phyloP scores from a whole-genome alignment of 495 filamentous ascomycete genomes.

The Cercophora sp. region DNA sequence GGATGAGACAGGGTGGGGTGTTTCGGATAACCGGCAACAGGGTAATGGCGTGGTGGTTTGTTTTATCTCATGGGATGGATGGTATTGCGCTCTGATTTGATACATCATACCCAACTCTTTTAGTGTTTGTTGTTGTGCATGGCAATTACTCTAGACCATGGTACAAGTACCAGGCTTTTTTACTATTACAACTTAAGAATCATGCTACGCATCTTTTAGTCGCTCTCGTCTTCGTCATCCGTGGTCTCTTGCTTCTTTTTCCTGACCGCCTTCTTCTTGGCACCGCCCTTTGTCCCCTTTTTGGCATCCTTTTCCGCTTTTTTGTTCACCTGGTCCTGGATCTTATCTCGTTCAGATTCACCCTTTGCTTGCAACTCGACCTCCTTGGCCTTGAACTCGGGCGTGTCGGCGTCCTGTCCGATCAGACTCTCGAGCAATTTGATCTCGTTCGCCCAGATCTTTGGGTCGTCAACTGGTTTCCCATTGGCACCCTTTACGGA shows the following conservation, averaged over 20 bases:
- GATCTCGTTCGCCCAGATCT: slow-evolving; percentile 79
- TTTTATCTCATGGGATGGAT: no score
- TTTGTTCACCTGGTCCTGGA: slow-evolving; percentile 70
- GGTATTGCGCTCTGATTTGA: no score
- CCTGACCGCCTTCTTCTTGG: slow-evolving; percentile 26
- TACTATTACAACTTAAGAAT: no score
- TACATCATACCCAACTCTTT: no score
- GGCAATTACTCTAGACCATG: background rate
- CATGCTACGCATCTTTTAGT: no score
- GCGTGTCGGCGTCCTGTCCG: slow-evolving; percentile 68
- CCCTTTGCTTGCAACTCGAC: slow-evolving; percentile 67
- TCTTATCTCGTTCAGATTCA: slow-evolving; percentile 61
- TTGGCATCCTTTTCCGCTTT: slow-evolving; percentile 49
- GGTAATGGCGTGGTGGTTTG: no score
- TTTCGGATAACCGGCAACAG: no score
- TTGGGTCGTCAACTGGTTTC: slow-evolving; percentile 63
- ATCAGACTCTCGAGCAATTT: slow-evolving; percentile 86
- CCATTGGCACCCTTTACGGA: slow-evolving; percentile 56
- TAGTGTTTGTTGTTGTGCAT: slow-evolving; percentile 10
- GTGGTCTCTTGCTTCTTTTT: slow-evolving; percentile 29
- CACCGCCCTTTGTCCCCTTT: slow-evolving; percentile 33
- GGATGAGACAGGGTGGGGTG: no score
- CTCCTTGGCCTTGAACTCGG: slow-evolving; percentile 56
- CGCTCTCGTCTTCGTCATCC: slow-evolving; percentile 38
- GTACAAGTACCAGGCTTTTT: no score